Evolutionary conservation across 202 grass and related monocot genomes (phyloP), one percentile per base, ranked within the genome.

Genomic region (Zizania palustris): DNA sequence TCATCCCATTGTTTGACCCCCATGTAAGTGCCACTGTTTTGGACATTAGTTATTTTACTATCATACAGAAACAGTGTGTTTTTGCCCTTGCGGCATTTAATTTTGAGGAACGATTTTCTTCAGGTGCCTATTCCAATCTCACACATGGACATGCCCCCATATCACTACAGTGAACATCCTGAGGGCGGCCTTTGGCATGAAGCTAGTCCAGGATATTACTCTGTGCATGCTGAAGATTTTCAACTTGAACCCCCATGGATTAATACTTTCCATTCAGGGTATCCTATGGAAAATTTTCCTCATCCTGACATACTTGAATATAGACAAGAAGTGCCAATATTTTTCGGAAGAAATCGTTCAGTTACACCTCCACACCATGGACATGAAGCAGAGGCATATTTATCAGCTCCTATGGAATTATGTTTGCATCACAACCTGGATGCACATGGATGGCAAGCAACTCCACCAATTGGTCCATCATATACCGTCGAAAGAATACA

Each of bases 1-100:
- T 89, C 40, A 88, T 93, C 76, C 87, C 86, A 57, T 67, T 89
- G 41, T 93, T 93, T 6, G 84, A 93, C 35, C 75, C 43, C 67
- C 84, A 78, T 68, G 87, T 93, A 79, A 85, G 69, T 73, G 46
- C 13, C 14, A 56, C 22, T 53, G 9, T 67, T 78, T 75, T 65
- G 6, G 69, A 68, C 63, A 61, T 70, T 62, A 48, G 39, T 44
- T 63, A 66, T 71, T 65, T 45, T 60, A 51, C 1, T n/a, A 60
- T 4, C 33, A 59, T 62, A 39, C 15, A 43, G 41, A 39, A 83
- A 37, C 10, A 43, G 16, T 34, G 60, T 7, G 37, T 78, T 67
- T 82, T 65, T 54, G 16, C n/a, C 21, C 43, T 73, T 67, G 35
- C 59, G 51, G 37, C 45, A 77, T 72, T 49, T 66, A 49, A 66